phyloP scores from a whole-genome alignment of 1,139 yeast genomes.

The Chernovozyma sophiae-reginae region DNA sequence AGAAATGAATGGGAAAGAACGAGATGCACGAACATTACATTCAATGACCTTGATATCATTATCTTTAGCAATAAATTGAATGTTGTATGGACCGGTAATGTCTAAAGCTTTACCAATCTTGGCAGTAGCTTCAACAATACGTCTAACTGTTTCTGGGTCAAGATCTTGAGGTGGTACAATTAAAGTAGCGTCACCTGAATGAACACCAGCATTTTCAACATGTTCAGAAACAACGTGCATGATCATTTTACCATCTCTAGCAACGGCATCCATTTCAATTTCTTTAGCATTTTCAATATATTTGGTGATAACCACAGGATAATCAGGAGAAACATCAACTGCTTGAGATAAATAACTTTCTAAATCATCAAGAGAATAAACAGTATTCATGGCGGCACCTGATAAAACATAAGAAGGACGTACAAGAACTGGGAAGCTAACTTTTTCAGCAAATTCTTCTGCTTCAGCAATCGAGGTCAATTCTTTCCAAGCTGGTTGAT shows the following conservation, averaged over 20 bases:
- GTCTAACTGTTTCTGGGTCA: slow-evolving; percentile 83
- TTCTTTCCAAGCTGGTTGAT: slow-evolving; percentile 99
- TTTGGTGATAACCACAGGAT: slow-evolving; percentile 96
- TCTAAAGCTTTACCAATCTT: slow-evolving; percentile 94
- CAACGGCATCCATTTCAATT: slow-evolving; percentile 99
- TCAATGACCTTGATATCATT: slow-evolving; percentile 95
- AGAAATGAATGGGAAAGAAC: slow-evolving; percentile 98
- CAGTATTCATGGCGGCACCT: slow-evolving; percentile 99
- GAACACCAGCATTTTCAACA: slow-evolving; percentile 99
- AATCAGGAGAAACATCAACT: slow-evolving; percentile 94
- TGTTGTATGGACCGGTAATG: slow-evolving; percentile 97
- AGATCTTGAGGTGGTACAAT: slow-evolving; percentile 97
- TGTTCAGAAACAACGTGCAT: slow-evolving; percentile 99
- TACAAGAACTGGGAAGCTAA: slow-evolving; percentile 91
- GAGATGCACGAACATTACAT: slow-evolving; percentile 97
- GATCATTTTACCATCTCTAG: slow-evolving; percentile 87
- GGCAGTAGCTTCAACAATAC: slow-evolving; percentile 93
- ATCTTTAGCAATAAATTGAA: slow-evolving; percentile 91
- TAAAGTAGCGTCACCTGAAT: slow-evolving; percentile 98
- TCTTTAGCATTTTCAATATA: slow-evolving; percentile 97
- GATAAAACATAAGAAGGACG: slow-evolving; percentile 97
- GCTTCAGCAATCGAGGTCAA: slow-evolving; percentile 93
- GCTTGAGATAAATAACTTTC: slow-evolving; percentile 89
- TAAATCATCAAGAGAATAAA: slow-evolving; percentile 84
- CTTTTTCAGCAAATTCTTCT: slow-evolving; percentile 85